Base-by-base conservation (phyloP, 2,329 filamentous ascomycete species). In the Sporothrix luriei region DNA sequence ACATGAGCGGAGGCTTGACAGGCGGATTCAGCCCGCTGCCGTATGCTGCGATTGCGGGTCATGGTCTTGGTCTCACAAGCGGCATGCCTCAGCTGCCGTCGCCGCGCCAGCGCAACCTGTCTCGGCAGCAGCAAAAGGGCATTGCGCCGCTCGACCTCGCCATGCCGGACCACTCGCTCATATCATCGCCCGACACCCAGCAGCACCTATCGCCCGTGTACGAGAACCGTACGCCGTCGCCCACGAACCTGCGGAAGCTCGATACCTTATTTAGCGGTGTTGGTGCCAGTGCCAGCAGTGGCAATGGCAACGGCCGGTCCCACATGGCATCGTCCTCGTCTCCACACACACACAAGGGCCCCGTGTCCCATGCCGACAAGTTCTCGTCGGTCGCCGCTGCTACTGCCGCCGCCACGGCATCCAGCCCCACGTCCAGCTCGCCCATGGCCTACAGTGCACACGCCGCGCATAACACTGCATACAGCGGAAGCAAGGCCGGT, bases 151-250 rank as follows among this genome's bases (percentile, higher is more conserved):
- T 88, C 21, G 86, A 88, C 73, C 80, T 88, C 16, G 85, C 85
- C 1, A 82, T 84, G 51, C 80, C 81, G 3, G 82, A 83, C 43
- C 79, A 79, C 24, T 78, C 79, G 26, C 74, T 81, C 13, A 46
- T 62, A 38, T 77, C 79, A 67, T 75, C 77, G 4, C 78, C 80
- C 10, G 84, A 86, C 10, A 76, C 59, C 14, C 69, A 70, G 54
- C 84, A 84, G 54, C 84, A 84, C 73, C 82, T 94, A 2, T 93
- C 91, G 0, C 91, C 91, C 0, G 91, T 93, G 0, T 90, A 90
- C 68, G 91, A 93, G 79, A 85, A 86, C 6, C 84, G 85, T n/a
- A 90, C 89, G 0, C 89, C 90, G 2, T 92, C 91, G 1, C 90
- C 91, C 1, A 90, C 84, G 3, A 81, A 84, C 14, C 80, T 81